These are phyloP conservation scores for Botrytis elliptica DNA, from an alignment of 2,329 filamentous ascomycete species.

Conservation along the genomic window DNA sequence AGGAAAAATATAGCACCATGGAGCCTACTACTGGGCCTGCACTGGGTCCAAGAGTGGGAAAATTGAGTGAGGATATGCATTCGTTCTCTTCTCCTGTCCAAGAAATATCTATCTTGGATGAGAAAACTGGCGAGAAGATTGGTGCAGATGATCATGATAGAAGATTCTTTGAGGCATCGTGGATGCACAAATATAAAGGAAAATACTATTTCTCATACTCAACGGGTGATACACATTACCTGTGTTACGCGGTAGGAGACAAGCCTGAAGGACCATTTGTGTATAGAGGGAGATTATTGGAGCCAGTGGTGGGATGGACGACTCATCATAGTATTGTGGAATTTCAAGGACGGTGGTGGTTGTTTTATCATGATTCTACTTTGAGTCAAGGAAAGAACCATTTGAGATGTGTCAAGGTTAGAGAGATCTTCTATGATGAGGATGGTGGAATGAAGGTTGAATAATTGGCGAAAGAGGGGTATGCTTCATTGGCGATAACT, in stretches of 20 bases:
- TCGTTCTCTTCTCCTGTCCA: slow-evolving; percentile 54
- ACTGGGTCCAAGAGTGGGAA: slow-evolving; percentile 65
- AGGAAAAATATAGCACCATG: slow-evolving; percentile 52
- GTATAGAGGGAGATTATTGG: slow-evolving; percentile 67
- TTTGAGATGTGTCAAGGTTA: slow-evolving; percentile 69
- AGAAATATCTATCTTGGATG: slow-evolving; percentile 63
- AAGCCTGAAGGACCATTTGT: slow-evolving; percentile 70
- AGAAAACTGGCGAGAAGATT: slow-evolving; percentile 55
- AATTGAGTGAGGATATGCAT: slow-evolving; percentile 64
- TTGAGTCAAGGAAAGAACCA: slow-evolving; percentile 68
- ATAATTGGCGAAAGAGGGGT: neutral
- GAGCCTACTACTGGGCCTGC: slow-evolving; percentile 61
- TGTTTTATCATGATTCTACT: slow-evolving; percentile 75
- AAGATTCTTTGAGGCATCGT: slow-evolving; percentile 78
- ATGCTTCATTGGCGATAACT: neutral
- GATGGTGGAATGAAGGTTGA: slow-evolving; percentile 57
- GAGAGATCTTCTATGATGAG: slow-evolving; percentile 69
- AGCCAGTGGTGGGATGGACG: slow-evolving; percentile 78
- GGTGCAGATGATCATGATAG: slow-evolving; percentile 67
- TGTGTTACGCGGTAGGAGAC: slow-evolving; percentile 66
- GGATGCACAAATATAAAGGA: slow-evolving; percentile 71
- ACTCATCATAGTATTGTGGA: slow-evolving; percentile 79
- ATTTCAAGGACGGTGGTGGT: slow-evolving; percentile 67
- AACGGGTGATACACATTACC: slow-evolving; percentile 73
- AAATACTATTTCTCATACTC: slow-evolving; percentile 77